These are phyloP conservation scores for Chlorella vulgaris DNA, from an alignment of 139 green algal genomes.

Conservation along the genomic window DNA sequence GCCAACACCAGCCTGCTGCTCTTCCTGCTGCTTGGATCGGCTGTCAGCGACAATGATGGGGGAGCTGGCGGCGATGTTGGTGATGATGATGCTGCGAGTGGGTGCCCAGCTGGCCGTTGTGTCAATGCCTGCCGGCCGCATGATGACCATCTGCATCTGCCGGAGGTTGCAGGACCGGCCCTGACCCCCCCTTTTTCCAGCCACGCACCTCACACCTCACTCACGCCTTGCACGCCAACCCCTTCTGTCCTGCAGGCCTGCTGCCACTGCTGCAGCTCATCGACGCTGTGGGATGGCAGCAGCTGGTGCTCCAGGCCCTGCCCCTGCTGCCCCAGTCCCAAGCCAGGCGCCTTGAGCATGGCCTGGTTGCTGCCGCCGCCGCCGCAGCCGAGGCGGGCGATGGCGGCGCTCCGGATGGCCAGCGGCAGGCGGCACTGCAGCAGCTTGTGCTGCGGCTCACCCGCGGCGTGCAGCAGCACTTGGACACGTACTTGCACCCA, in stretches of 20 bases:
- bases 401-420: neutral
- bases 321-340: neutral
- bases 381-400: neutral
- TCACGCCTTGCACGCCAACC: too few species aligned
- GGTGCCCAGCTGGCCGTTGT: too few species aligned
- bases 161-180: too few species aligned
- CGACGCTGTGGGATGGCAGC: neutral
- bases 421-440: neutral
- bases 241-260: neutral
- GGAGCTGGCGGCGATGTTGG: too few species aligned
- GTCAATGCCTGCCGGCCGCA: too few species aligned
- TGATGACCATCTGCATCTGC: too few species aligned
- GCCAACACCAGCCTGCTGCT: slow-evolving; percentile 26
- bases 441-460: neutral
- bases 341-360: neutral
- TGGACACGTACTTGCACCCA: neutral
- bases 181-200: too few species aligned
- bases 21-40: slow-evolving; percentile 15
- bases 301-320: neutral
- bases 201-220: too few species aligned
- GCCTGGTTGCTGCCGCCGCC: neutral
- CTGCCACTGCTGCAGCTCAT: neutral
- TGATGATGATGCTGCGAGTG: too few species aligned
- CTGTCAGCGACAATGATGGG: too few species aligned
- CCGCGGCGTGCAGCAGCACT: neutral